These are phyloP conservation scores for Pseudonitzschia delicatissima DNA, from an alignment of 108 stramenopile genomes.

Conservation along the genomic window DNA sequence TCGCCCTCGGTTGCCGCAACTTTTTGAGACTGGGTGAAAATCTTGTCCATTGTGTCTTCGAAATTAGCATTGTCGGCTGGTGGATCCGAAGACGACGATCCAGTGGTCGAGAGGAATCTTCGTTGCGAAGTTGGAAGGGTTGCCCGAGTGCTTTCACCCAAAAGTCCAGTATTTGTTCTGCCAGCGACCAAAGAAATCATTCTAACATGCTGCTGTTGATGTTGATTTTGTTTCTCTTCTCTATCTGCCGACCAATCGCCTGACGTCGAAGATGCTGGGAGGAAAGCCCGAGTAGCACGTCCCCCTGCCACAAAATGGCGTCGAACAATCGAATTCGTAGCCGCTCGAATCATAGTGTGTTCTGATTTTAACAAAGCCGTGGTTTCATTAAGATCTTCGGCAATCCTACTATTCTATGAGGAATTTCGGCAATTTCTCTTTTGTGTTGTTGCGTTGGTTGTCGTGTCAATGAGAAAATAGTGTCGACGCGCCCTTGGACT, in stretches of 20 bases:
- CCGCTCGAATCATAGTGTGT: neutral
- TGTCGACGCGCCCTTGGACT: too few relatives aligned
- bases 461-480: too few relatives aligned
- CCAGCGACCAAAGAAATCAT: neutral
- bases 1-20: slow-evolving; percentile 24
- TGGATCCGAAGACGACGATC: slow-evolving; percentile 8
- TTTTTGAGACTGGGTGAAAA: slow-evolving; percentile 23
- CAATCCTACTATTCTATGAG: too few relatives aligned
- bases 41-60: slow-evolving; percentile 39
- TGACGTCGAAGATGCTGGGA: neutral
- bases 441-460: too few relatives aligned
- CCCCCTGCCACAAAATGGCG: neutral
- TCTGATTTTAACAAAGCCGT: neutral
- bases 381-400: too few relatives aligned
- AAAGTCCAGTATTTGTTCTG: neutral
- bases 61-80: slow-evolving; percentile 12
- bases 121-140: neutral
- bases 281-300: neutral
- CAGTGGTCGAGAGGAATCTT: slow-evolving; percentile 10
- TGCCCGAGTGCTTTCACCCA: neutral
- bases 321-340: neutral
- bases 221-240: neutral
- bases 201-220: neutral
- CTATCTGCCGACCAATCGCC: neutral
- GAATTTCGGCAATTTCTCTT: too few relatives aligned